Evolutionary conservation across 2,329 filamentous ascomycete genomes (phyloP).

Genomic region (Neocatenulostroma microsporum): DNA sequence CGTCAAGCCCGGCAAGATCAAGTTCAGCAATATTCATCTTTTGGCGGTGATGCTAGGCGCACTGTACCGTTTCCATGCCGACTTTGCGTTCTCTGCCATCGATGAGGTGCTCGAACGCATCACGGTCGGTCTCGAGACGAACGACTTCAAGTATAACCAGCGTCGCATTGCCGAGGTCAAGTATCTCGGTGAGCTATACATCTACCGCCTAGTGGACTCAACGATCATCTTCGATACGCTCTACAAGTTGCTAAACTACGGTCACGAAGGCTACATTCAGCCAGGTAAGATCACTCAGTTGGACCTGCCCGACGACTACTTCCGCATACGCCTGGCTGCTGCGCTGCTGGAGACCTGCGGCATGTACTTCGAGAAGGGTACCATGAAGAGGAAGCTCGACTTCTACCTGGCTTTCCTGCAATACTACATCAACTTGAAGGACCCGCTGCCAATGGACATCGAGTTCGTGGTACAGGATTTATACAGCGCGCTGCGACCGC

Average conservation of each 20-base stretch:
- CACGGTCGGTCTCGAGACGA: constrained; percentile 79
- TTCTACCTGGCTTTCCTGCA: constrained; percentile 96
- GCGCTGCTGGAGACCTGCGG: constrained; percentile 91
- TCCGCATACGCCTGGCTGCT: constrained; percentile 83
- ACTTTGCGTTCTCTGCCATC: constrained; percentile 83
- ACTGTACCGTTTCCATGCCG: constrained; percentile 83
- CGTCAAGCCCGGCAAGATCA: constrained; percentile 92
- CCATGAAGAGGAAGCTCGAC: constrained; percentile 92
- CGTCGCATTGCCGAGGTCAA: constrained; percentile 91
- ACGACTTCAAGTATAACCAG: constrained; percentile 97
- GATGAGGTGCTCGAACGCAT: constrained; percentile 88
- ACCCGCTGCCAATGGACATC: constrained; percentile 87
- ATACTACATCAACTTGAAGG: constrained; percentile 91
- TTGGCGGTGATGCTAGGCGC: constrained; percentile 83
- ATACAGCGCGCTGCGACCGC: constrained; percentile 72
- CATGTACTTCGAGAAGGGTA: constrained; percentile 88
- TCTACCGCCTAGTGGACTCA: constrained; percentile 94
- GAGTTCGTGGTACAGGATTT: constrained; percentile 95
- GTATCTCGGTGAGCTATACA: constrained; percentile 92
- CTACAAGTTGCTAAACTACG: constrained; percentile 90
- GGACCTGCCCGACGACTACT: constrained; percentile 89
- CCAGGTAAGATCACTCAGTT: constrained; percentile 69
- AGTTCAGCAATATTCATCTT: constrained; percentile 93
- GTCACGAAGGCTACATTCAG: constrained; percentile 70
- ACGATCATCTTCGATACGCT: constrained; percentile 90